Percentiles rank a stretch among this genome's conserved stretches.
Evolutionary conservation across 257 asterid species (phyloP).

Genomic region (Penstemon davidsonii): DNA sequence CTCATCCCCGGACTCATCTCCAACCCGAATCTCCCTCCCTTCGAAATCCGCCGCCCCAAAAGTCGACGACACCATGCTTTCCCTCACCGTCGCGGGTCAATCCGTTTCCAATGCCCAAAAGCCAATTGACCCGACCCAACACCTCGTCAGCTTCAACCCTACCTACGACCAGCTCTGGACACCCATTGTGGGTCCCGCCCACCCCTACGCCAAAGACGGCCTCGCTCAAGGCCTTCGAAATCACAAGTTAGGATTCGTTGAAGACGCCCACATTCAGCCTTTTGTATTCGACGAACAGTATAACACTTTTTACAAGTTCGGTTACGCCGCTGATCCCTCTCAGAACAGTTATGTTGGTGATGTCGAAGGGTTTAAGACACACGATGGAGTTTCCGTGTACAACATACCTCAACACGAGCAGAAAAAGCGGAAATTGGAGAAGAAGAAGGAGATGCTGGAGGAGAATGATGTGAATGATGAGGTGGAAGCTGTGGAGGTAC

Average conservation of each 20-base stretch:
- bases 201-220: slow-evolving; percentile 95
- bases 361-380: slow-evolving; percentile 53
- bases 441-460: slow-evolving; percentile 75
- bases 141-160: slow-evolving; percentile 84
- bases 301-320: slow-evolving; percentile 82
- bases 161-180: slow-evolving; percentile 97
- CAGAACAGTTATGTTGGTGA: slow-evolving; percentile 74
- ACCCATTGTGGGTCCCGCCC: slow-evolving; percentile 89
- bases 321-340: slow-evolving; percentile 96
- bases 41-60: slow-evolving; percentile 87
- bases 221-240: slow-evolving; percentile 95
- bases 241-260: slow-evolving; percentile 94
- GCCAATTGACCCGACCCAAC: slow-evolving; percentile 92
- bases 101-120: slow-evolving; percentile 46
- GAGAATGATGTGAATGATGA: slow-evolving; percentile 44
- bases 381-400: slow-evolving; percentile 73
- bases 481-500: slow-evolving; percentile 52
- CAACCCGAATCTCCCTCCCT: slow-evolving; percentile 61
- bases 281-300: slow-evolving; percentile 97
- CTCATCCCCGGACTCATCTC: slow-evolving; percentile 75
- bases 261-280: slow-evolving; percentile 69
- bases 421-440: slow-evolving; percentile 77
- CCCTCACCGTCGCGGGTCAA: slow-evolving; percentile 75
- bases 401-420: slow-evolving; percentile 82
- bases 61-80: slow-evolving; percentile 88